Percentiles rank a stretch among this genome's conserved stretches.
These are phyloP conservation scores for Aspergillus pseudoglaucus DNA, from an alignment of 2,329 filamentous ascomycete genomes.

Conservation along the genomic window DNA sequence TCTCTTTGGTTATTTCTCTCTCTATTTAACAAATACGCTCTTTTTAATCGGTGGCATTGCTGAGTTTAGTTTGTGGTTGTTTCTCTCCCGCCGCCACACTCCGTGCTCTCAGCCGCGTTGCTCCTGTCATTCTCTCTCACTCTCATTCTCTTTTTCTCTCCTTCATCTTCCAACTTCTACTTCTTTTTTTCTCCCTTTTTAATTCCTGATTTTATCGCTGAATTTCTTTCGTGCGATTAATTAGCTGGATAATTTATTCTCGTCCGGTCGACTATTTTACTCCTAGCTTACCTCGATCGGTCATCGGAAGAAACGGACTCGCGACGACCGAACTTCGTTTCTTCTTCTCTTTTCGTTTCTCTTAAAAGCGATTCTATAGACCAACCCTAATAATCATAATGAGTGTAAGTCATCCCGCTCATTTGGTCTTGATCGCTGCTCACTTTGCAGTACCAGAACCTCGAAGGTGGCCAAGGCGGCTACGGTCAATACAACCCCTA, in stretches of 20 bases:
- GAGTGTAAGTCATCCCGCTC: constrained; percentile 44
- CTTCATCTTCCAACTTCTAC: background rate
- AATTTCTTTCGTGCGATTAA: too few species aligned
- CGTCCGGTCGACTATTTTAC: too few species aligned
- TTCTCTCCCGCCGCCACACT: too few species aligned
- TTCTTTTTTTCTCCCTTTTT: background rate
- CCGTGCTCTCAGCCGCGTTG: too few species aligned
- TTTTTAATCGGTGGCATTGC: background rate
- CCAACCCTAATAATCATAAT: constrained; percentile 29
- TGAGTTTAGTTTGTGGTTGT: background rate
- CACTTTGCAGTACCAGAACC: constrained; percentile 19
- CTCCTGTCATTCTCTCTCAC: background rate
- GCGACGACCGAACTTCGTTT: background rate
- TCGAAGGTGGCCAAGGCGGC: constrained; percentile 30
- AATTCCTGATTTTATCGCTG: background rate
- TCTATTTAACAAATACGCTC: background rate
- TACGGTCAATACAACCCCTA: constrained; percentile 55
- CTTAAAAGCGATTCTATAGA: background rate
- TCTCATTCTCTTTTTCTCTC: constrained; percentile 1
- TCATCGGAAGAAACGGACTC: background rate
- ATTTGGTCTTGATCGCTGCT: background rate
- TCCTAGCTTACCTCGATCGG: too few species aligned
- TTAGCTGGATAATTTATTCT: too few species aligned
- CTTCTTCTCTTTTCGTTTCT: background rate
- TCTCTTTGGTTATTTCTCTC: background rate